phyloP scores from a whole-genome alignment of 2,329 filamentous ascomycete species.

The Septoria petroselini region DNA sequence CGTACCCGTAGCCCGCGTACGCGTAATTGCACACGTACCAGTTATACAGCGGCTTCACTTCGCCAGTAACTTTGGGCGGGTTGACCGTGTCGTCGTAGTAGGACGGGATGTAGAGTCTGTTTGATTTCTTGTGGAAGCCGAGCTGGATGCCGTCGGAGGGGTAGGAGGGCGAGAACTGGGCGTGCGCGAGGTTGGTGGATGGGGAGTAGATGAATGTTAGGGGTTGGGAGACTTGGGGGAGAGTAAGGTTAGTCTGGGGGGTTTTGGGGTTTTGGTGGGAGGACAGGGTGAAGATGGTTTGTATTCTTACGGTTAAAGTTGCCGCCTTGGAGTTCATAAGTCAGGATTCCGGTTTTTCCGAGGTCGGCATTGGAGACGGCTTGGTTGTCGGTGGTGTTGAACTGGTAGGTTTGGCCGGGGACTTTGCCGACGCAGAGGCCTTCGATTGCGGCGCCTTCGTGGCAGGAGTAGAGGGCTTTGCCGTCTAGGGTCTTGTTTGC shows the following conservation, averaged over 20 bases:
- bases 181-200: constrained; percentile 43
- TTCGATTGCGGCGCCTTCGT: constrained; percentile 50
- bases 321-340: constrained; percentile 34
- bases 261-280: not conserved
- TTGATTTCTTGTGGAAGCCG: constrained; percentile 43
- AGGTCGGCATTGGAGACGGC: constrained; percentile 27
- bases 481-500: constrained; percentile 41
- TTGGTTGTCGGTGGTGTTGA: constrained; percentile 26
- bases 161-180: constrained; percentile 40
- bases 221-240: constrained; percentile 16
- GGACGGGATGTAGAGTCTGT: constrained; percentile 41
- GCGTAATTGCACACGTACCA: constrained; percentile 48
- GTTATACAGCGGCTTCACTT: constrained; percentile 39
- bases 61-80: constrained; percentile 33
- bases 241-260: not conserved
- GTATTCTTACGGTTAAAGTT: constrained; percentile 28
- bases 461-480: constrained; percentile 44
- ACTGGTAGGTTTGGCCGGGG: constrained; percentile 19
- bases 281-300: constrained; percentile 12
- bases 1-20: constrained; percentile 43
- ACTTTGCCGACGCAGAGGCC: constrained; percentile 41
- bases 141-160: constrained; percentile 33
- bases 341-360: constrained; percentile 37
- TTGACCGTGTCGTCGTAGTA: constrained; percentile 42
- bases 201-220: constrained; percentile 40